Evolutionary conservation across 2,329 filamentous ascomycete species (phyloP).

Genomic region (Zymoseptoria brevis): DNA sequence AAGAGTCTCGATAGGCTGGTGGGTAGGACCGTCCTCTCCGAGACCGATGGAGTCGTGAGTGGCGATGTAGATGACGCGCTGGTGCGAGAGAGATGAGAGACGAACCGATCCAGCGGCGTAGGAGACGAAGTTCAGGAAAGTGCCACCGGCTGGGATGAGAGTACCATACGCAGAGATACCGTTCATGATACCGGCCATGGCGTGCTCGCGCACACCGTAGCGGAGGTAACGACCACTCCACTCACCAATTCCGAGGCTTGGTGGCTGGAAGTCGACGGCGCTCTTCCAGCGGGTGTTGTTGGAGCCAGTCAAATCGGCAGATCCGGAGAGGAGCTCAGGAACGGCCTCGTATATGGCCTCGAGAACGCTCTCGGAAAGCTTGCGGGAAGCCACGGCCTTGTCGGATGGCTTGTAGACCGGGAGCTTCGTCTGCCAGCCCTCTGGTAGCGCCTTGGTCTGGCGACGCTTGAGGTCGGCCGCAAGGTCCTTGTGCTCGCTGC

Average conservation of each 20-base stretch:
- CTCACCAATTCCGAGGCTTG: slow-evolving; percentile 74
- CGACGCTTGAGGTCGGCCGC: slow-evolving; percentile 75
- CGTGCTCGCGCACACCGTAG: slow-evolving; percentile 88
- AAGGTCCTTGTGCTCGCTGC: slow-evolving; percentile 66
- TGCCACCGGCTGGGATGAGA: slow-evolving; percentile 86
- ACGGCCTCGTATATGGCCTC: slow-evolving; percentile 74
- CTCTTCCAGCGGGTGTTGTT: slow-evolving; percentile 99
- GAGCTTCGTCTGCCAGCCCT: slow-evolving; percentile 92
- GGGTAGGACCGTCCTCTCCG: slow-evolving; percentile 95
- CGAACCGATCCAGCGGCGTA: slow-evolving; percentile 94
- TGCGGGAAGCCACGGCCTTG: slow-evolving; percentile 79
- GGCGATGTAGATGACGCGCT: slow-evolving; percentile 89
- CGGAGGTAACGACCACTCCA: slow-evolving; percentile 87
- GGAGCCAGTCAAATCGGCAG: slow-evolving; percentile 94
- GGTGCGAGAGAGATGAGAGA: slow-evolving; percentile 82
- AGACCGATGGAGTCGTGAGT: slow-evolving; percentile 99
- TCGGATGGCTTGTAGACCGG: slow-evolving; percentile 86
- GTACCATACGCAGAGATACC: slow-evolving; percentile 93
- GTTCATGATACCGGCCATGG: slow-evolving; percentile 89
- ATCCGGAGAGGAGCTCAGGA: slow-evolving; percentile 90
- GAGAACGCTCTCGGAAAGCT: slow-evolving; percentile 91
- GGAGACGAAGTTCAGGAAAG: slow-evolving; percentile 99
- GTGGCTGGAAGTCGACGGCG: slow-evolving; percentile 94
- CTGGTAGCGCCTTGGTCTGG: slow-evolving; percentile 72
- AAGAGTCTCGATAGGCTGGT: slow-evolving; percentile 98